Base-by-base conservation (phyloP, 75 land plant species). In the Picea sitchensis region DNA sequence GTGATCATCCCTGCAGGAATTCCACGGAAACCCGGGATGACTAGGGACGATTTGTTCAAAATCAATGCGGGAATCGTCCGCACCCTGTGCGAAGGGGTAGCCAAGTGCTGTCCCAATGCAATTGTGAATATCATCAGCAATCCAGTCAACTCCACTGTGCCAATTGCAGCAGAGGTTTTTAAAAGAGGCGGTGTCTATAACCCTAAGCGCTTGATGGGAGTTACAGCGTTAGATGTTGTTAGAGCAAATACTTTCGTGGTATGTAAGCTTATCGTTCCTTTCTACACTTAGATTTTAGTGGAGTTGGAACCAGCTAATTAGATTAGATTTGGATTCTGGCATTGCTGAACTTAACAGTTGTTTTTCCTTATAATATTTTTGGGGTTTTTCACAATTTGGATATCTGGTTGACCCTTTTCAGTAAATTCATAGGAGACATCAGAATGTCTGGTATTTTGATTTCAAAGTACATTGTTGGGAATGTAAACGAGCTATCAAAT, bases 21-120 rank as follows among this genome's bases (percentile, higher is more conserved):
- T 47, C 99, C 99, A n/a, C 80, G 99, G 80, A 98, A 98, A 79
- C 99, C 99, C 0, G 99, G 99, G 51, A 98, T 98, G 99, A 93
- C 98, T 11, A 86, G 99, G 80, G 98, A 98, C 79, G 98, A 98
- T 83, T 76, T 98, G 61, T 98, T 98, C 83, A 98, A 98, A 20
- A 98, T 98, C 58, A 98, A 98, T 88, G 99, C 99, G 21, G 99
- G 99, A 61, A 98, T 98, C 80, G 99, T 98, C 59, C 87, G 84
- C 79, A 98, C 98, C 9, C 85, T 98, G 38, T 86, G 91, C 81
- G 99, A 98, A 79, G 99, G 99, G 11, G 86, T 98, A 77, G 89
- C 94, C 8, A 90, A 89, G 80, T 84, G 85, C 80, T 98, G 99
- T 59, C 99, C 99, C n/a, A 83, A 86, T 23, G 99, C 99, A 12